Percentiles rank a stretch among this genome's conserved stretches.
phyloP scores from a whole-genome alignment of 2,329 filamentous ascomycete genomes.

The Phialophora tarda region DNA sequence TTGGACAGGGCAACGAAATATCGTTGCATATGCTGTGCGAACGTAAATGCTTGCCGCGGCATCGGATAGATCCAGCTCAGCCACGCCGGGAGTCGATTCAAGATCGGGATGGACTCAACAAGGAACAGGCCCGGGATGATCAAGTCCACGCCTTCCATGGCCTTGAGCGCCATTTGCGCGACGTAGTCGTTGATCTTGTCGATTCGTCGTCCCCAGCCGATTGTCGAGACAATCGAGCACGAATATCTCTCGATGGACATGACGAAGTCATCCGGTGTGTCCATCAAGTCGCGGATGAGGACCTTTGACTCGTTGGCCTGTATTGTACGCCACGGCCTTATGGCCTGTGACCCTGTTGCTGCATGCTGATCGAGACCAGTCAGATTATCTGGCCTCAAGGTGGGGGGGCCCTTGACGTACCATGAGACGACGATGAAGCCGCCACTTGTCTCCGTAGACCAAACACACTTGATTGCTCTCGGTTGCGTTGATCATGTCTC shows the following conservation, averaged over 20 bases:
- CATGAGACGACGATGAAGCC: conserved; percentile 56
- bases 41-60: conserved; percentile 34
- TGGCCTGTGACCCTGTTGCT: conserved; percentile 61
- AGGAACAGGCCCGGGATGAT: conserved; percentile 34
- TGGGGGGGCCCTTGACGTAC: conserved; percentile 14
- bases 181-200: conserved; percentile 60
- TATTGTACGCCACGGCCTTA: conserved; percentile 58
- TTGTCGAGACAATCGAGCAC: conserved; percentile 49
- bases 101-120: conserved; percentile 39
- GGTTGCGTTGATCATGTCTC: conserved; percentile 44
- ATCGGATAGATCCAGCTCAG: conserved; percentile 36
- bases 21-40: conserved; percentile 53
- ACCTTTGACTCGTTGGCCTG: conserved; percentile 65
- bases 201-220: conserved; percentile 48
- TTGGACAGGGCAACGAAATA: conserved; percentile 61
- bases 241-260: conserved; percentile 50
- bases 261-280: conserved; percentile 46
- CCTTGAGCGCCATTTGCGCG: conserved; percentile 31
- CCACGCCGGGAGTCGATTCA: conserved; percentile 56
- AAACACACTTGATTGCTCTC: conserved; percentile 55
- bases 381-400: neutral
- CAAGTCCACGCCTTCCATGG: conserved; percentile 35
- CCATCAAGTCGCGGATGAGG: conserved; percentile 53
- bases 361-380: conserved; percentile 45
- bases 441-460: conserved; percentile 46